Percentiles rank a stretch among this genome's conserved stretches.
Conservation (phyloP, 208 protist genomes). For the Blastocrithidia nonstop region DNA sequence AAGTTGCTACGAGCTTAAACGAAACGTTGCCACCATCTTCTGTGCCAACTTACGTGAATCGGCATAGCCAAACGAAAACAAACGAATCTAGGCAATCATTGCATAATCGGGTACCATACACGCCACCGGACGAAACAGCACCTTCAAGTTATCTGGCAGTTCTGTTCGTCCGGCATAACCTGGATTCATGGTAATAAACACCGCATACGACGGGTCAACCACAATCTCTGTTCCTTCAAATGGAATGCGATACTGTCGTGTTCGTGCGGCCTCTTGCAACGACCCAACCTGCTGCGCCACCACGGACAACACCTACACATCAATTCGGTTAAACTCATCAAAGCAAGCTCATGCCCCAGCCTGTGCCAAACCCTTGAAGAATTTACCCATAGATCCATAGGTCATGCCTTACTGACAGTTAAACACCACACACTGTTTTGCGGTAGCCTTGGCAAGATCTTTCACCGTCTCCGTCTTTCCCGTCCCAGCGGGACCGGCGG, state of each 20-base stretch:
- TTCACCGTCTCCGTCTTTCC: conserved; percentile 97
- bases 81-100: conserved; percentile 96
- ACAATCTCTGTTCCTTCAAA: conserved; percentile 92
- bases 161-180: conserved; percentile 97
- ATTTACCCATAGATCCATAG: conserved; percentile 93
- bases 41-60: conserved; percentile 87
- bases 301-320: conserved; percentile 94
- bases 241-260: conserved; percentile 72
- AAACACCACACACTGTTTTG: conserved; percentile 96
- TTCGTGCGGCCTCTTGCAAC: conserved; percentile 82
- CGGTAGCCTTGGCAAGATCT: conserved; percentile 94
- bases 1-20: conserved; percentile 95
- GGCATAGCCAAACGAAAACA: conserved; percentile 97
- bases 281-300: conserved; percentile 93
- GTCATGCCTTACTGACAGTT: conserved; percentile 96
- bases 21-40: conserved; percentile 96
- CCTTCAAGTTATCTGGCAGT: conserved; percentile 96
- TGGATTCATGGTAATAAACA: conserved; percentile 98
- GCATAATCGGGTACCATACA: conserved; percentile 99
- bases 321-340: conserved; percentile 98
- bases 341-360: conserved; percentile 96
- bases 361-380: conserved; percentile 93
- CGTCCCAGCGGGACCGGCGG: conserved; percentile 85
- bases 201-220: conserved; percentile 87
- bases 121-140: conserved; percentile 94